phyloP scores from a whole-genome alignment of 2,329 filamentous ascomycete genomes.

The Aureobasidium lini region DNA sequence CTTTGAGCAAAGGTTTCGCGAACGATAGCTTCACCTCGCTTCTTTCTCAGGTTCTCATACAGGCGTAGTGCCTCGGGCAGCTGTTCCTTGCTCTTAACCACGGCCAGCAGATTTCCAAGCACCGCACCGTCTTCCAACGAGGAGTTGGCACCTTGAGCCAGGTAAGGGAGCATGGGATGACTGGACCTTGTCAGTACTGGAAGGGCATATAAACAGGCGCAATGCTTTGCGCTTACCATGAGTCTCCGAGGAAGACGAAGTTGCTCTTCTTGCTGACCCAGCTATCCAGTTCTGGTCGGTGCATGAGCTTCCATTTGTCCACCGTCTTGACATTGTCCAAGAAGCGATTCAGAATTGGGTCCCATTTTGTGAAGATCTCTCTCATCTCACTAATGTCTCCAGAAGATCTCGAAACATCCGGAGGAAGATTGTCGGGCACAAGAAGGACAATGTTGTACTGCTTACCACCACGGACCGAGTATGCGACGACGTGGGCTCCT shows the following conservation, averaged over 20 bases:
- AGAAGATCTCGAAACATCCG: constrained; percentile 42
- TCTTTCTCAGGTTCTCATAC: constrained; percentile 42
- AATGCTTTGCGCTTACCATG: constrained; percentile 32
- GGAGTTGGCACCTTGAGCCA: constrained; percentile 60
- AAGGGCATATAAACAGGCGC: background rate
- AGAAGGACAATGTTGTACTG: constrained; percentile 62
- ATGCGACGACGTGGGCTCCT: constrained; percentile 53
- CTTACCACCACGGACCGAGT: constrained; percentile 51
- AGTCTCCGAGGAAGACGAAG: constrained; percentile 48
- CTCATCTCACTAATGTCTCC: constrained; percentile 56
- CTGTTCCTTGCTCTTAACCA: constrained; percentile 35
- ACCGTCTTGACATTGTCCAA: constrained; percentile 49
- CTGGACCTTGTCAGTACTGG: background rate
- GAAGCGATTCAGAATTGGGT: constrained; percentile 47
- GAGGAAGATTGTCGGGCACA: constrained; percentile 55
- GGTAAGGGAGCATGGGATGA: constrained; percentile 57
- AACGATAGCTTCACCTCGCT: constrained; percentile 48
- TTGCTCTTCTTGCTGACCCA: constrained; percentile 50
- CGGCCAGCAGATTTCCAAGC: constrained; percentile 49
- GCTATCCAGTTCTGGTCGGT: constrained; percentile 43
- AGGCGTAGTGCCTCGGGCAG: constrained; percentile 34
- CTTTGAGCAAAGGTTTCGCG: constrained; percentile 52
- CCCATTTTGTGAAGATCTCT: constrained; percentile 54
- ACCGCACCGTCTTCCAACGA: constrained; percentile 62
- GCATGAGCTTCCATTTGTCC: constrained; percentile 64